These are phyloP conservation scores for Luffa aegyptiaca DNA, from an alignment of 306 rosid genomes.

Conservation along the genomic window DNA sequence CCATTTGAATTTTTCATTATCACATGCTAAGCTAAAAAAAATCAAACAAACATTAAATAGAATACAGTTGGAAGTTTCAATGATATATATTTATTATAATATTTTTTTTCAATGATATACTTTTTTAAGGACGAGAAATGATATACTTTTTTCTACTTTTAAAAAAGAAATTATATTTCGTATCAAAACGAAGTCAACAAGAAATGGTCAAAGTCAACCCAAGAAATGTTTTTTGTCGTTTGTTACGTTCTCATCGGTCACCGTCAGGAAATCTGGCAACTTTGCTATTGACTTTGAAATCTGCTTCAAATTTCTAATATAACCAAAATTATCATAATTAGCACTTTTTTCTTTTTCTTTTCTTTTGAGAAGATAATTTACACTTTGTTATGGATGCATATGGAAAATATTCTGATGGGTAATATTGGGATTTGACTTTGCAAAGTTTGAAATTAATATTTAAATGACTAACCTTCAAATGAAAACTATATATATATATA, in stretches of 20 bases:
- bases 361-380: too few relatives aligned
- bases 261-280: background rate
- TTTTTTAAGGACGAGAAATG: too few relatives aligned
- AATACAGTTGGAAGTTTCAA: too few relatives aligned
- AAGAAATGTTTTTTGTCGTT: background rate
- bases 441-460: background rate
- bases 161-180: too few relatives aligned
- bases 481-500: background rate
- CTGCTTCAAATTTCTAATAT: background rate
- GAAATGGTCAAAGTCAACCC: background rate
- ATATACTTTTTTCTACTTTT: too few relatives aligned
- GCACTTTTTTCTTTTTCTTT: background rate
- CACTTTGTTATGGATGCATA: background rate
- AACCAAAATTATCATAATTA: background rate
- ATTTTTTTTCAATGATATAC: too few relatives aligned
- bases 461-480: background rate
- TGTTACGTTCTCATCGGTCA: background rate
- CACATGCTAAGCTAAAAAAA: too few relatives aligned
- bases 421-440: background rate
- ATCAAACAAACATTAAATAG: too few relatives aligned
- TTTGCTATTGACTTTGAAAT: background rate
- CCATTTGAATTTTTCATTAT: too few relatives aligned
- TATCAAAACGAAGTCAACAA: background rate
- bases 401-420: background rate
- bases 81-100: too few relatives aligned